These are phyloP conservation scores for Pyricularia pennisetigena DNA, from an alignment of 2,329 filamentous ascomycete species.

Conservation along the genomic window DNA sequence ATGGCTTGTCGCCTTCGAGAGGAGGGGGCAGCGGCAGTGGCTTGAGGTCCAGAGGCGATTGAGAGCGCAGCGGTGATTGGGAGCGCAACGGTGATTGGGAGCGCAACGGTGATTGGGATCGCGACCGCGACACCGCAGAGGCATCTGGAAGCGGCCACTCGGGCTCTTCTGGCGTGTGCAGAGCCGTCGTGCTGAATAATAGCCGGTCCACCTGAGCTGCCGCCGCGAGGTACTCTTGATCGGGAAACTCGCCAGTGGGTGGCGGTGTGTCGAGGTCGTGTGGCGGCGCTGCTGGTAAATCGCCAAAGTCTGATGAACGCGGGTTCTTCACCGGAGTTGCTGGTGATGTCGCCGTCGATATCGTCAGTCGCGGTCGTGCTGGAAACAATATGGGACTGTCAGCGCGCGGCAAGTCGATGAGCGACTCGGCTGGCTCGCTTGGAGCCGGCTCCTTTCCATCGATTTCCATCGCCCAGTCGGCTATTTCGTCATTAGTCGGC, in stretches of 20 bases:
- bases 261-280: slow-evolving; percentile 1
- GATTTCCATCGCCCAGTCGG: background rate
- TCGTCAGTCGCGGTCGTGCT: slow-evolving; percentile 3
- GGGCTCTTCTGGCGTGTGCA: slow-evolving; percentile 5
- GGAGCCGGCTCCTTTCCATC: background rate
- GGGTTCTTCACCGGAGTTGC: background rate
- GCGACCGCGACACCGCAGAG: background rate
- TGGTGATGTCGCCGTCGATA: background rate
- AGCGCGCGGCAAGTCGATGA: background rate
- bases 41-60: background rate
- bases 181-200: background rate
- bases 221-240: background rate
- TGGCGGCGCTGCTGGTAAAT: background rate
- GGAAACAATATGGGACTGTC: slow-evolving; percentile 1
- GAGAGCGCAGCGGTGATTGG: background rate
- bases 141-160: background rate
- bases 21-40: background rate
- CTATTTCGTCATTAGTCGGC: background rate
- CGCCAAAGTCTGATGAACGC: background rate
- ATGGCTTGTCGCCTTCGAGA: background rate
- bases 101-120: background rate
- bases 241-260: slow-evolving; percentile 3
- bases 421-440: background rate
- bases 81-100: background rate
- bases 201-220: background rate